A percentile compares a stretch with the other conserved stretches of the same genome.
Conservation (phyloP, 1,284 basidiomycete species). For the Rhodotorula glutinis region DNA sequence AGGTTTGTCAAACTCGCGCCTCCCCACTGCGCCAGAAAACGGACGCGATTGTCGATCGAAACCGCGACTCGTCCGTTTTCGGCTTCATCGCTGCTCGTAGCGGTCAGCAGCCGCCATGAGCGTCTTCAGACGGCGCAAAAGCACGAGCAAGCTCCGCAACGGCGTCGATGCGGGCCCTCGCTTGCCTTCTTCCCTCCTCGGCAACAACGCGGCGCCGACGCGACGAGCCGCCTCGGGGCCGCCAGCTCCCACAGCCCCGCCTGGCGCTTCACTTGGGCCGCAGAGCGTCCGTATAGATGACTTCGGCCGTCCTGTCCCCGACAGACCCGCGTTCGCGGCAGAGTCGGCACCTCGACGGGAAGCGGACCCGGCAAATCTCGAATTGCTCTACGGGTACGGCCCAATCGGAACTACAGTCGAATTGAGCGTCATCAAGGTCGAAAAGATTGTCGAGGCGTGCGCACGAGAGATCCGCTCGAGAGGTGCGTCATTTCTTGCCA, state of each 20-base stretch:
- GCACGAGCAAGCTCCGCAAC: not conserved
- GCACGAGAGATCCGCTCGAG: constrained; percentile 22
- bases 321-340: constrained; percentile 17
- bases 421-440: constrained; percentile 23
- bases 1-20: no score
- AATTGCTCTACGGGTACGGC: constrained; percentile 34
- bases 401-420: constrained; percentile 32
- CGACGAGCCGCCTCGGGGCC: constrained; percentile 5
- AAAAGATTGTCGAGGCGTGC: constrained; percentile 20
- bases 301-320: constrained; percentile 30
- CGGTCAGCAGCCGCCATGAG: constrained; percentile 2
- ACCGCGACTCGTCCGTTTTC: not conserved
- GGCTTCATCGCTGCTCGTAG: not conserved
- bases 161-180: not conserved
- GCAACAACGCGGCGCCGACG: not conserved
- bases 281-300: constrained; percentile 29
- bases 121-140: constrained; percentile 16
- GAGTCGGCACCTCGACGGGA: not conserved
- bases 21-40: no score
- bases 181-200: not conserved
- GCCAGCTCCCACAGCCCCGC: not conserved
- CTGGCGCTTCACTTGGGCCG: not conserved
- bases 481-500: constrained; percentile 13
- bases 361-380: constrained; percentile 18
- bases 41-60: no score